Evolutionary conservation across 2,329 filamentous ascomycete genomes (phyloP).

Genomic region (Fusarium napiforme): DNA sequence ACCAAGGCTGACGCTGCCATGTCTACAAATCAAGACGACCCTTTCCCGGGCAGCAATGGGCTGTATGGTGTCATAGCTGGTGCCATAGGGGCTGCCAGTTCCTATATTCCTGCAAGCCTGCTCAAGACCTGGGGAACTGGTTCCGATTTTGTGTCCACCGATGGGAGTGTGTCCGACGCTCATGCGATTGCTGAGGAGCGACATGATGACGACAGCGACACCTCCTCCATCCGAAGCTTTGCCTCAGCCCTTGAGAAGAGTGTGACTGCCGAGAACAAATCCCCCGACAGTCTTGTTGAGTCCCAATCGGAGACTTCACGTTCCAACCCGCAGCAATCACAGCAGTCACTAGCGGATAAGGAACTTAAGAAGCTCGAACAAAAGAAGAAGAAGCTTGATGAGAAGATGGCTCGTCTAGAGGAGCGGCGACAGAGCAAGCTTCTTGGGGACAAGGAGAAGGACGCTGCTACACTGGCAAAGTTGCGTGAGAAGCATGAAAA

Average conservation of each 20-base stretch:
- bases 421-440: slow-evolving; percentile 59
- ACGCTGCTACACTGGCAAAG: slow-evolving; percentile 64
- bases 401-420: slow-evolving; percentile 67
- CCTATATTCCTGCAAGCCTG: slow-evolving; percentile 55
- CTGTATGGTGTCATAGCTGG: slow-evolving; percentile 67
- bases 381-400: slow-evolving; percentile 69
- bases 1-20: slow-evolving; percentile 43
- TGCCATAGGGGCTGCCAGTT: slow-evolving; percentile 62
- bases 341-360: slow-evolving; percentile 59
- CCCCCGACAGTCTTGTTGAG: slow-evolving; percentile 40
- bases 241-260: slow-evolving; percentile 58
- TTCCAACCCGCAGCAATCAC: slow-evolving; percentile 39
- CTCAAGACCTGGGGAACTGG: slow-evolving; percentile 46
- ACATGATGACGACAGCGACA: slow-evolving; percentile 52
- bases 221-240: slow-evolving; percentile 61
- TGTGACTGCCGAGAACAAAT: slow-evolving; percentile 45
- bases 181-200: slow-evolving; percentile 40
- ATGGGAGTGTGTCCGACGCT: slow-evolving; percentile 42
- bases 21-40: slow-evolving; percentile 41
- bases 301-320: slow-evolving; percentile 55
- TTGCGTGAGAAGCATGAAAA: slow-evolving; percentile 71
- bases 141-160: slow-evolving; percentile 42
- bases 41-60: slow-evolving; percentile 56
- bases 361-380: slow-evolving; percentile 73
- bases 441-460: slow-evolving; percentile 60